Conservation (phyloP, 164 flowering plant species). For the Piper longum region DNA sequence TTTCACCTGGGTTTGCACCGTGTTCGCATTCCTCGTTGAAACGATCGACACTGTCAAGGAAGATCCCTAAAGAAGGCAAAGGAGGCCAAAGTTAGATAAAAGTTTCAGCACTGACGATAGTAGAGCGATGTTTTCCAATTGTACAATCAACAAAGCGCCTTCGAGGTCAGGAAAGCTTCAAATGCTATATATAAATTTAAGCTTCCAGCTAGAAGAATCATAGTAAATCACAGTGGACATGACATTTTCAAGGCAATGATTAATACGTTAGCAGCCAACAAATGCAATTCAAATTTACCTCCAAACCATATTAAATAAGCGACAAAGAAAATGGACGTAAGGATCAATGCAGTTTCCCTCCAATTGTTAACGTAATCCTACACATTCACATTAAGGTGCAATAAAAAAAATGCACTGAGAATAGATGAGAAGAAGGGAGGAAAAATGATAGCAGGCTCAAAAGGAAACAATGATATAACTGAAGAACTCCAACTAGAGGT, state of each 20-base stretch:
- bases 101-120: neutral
- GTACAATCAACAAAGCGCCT: neutral
- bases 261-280: neutral
- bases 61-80: conserved; percentile 35
- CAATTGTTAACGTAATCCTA: conserved; percentile 73
- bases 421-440: neutral
- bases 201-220: too few species aligned
- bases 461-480: conserved; percentile 28
- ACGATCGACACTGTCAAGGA: conserved; percentile 49
- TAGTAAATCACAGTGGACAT: neutral
- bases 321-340: conserved; percentile 52
- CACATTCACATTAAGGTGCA: conserved; percentile 1
- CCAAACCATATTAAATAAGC: conserved; percentile 65
- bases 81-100: neutral
- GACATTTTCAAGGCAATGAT: neutral
- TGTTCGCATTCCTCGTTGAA: conserved; percentile 39
- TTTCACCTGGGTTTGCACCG: conserved; percentile 9
- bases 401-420: neutral
- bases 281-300: conserved; percentile 24
- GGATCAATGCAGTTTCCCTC: conserved; percentile 60
- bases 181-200: too few species aligned
- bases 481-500: conserved; percentile 73
- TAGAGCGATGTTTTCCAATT: neutral
- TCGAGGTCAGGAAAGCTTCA: too few species aligned
- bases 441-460: neutral